Evolutionary conservation across 225 moss, liverwort and hornwort genomes (phyloP).

Genomic region (Ulota crispa): DNA sequence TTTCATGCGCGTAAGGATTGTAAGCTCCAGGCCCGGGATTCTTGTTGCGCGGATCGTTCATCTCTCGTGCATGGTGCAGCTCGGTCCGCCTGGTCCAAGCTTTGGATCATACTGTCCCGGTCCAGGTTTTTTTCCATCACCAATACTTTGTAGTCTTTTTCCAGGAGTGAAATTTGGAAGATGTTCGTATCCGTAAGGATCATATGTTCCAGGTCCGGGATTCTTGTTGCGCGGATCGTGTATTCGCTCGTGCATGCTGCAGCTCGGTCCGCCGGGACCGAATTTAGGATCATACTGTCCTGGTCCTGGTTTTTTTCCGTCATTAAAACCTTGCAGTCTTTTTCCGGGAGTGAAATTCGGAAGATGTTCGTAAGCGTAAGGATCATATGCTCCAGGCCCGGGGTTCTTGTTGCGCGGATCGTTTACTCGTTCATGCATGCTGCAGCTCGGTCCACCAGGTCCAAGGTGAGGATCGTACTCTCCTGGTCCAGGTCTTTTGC

Average conservation of each 20-base stretch:
- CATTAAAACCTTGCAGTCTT: not conserved
- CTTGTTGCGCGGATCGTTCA: not conserved
- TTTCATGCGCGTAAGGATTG: conserved; percentile 17
- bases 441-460: conserved; percentile 24
- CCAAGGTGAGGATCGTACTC: conserved; percentile 23
- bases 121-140: conserved; percentile 7
- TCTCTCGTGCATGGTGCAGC: not conserved
- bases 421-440: not conserved
- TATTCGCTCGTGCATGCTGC: not conserved
- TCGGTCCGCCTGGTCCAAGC: conserved; percentile 19
- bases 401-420: not conserved
- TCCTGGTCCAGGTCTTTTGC: conserved; percentile 13
- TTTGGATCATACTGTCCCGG: conserved; percentile 28
- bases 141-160: not conserved
- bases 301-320: not conserved
- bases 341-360: conserved; percentile 20
- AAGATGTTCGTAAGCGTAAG: conserved; percentile 17
- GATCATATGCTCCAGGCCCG: conserved; percentile 21
- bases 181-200: conserved; percentile 15
- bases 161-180: conserved; percentile 20
- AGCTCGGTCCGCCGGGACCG: conserved; percentile 16
- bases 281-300: not conserved
- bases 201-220: conserved; percentile 19
- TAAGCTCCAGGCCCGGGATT: conserved; percentile 24
- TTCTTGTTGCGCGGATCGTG: not conserved